Evolutionary conservation across 257 asterid species (phyloP).

Genomic region (Cordia subcordata): DNA sequence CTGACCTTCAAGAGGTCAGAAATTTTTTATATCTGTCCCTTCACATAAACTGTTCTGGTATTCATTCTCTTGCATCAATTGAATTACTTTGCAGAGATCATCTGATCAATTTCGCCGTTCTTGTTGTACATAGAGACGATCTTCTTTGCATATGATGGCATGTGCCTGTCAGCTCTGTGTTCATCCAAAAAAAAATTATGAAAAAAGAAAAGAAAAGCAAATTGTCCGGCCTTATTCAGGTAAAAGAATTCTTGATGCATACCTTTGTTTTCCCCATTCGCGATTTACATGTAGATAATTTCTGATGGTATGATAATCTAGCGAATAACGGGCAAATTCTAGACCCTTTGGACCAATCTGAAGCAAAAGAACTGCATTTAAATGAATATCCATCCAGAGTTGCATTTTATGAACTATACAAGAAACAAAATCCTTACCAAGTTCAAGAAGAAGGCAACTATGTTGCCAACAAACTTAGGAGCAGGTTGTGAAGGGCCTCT

Average conservation of each 20-base stretch:
- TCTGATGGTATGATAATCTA: constrained; percentile 94
- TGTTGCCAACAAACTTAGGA: constrained; percentile 73
- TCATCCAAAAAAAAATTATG: constrained; percentile 11
- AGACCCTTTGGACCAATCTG: constrained; percentile 97
- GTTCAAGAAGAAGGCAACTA: constrained; percentile 77
- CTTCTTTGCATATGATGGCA: constrained; percentile 81
- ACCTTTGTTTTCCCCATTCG: constrained; percentile 89
- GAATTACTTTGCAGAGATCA: constrained; percentile 57
- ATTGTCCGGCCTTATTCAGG: not conserved
- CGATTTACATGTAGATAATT: constrained; percentile 80
- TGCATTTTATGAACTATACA: constrained; percentile 8
- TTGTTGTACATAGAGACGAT: constrained; percentile 76
- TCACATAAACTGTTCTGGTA: not conserved
- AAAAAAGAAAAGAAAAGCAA: constrained; percentile 3
- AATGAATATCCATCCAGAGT: constrained; percentile 2
- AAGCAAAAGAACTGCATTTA: constrained; percentile 20
- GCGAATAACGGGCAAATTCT: constrained; percentile 91
- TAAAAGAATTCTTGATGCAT: constrained; percentile 7
- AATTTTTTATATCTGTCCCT: not conserved
- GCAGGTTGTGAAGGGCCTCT: constrained; percentile 89
- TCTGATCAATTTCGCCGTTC: constrained; percentile 84
- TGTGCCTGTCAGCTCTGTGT: constrained; percentile 88
- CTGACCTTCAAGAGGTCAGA: not conserved
- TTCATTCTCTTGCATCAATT: constrained; percentile 7
- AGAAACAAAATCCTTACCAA: constrained; percentile 43